phyloP scores from a whole-genome alignment of 306 rosid species.

The Hippophae tibetana region DNA sequence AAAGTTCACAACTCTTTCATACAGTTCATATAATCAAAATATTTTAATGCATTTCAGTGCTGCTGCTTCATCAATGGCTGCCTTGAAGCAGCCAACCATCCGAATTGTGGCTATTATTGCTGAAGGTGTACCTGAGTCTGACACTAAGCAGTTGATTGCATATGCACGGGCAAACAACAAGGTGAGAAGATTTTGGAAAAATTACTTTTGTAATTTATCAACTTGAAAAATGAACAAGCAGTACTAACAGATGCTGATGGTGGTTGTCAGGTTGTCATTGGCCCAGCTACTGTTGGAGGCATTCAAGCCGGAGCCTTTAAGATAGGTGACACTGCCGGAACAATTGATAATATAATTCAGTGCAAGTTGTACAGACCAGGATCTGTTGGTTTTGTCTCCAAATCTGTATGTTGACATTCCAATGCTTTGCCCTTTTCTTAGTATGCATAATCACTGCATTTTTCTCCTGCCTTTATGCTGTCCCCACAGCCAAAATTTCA shows the following conservation, averaged over 20 bases:
- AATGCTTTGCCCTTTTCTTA: slow-evolving; percentile 8
- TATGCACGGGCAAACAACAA: slow-evolving; percentile 89
- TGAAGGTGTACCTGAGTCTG: slow-evolving; percentile 97
- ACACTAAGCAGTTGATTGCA: slow-evolving; percentile 84
- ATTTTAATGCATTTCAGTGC: slow-evolving; percentile 50
- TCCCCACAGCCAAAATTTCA: too few species aligned
- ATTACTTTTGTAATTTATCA: slow-evolving; percentile 7
- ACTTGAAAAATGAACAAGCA: slow-evolving; percentile 10
- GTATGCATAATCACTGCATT: slow-evolving; percentile 3
- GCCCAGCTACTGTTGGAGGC: slow-evolving; percentile 99
- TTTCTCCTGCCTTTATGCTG: neutral
- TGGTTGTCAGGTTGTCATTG: slow-evolving; percentile 67
- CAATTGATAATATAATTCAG: slow-evolving; percentile 82
- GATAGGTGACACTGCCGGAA: slow-evolving; percentile 99
- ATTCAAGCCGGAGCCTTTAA: slow-evolving; percentile 99
- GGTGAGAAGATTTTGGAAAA: slow-evolving; percentile 35
- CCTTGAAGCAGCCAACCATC: slow-evolving; percentile 89
- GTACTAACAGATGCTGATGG: slow-evolving; percentile 20
- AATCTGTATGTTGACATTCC: slow-evolving; percentile 63
- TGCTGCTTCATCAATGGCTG: slow-evolving; percentile 87
- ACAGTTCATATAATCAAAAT: slow-evolving; percentile 10
- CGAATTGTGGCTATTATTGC: slow-evolving; percentile 95
- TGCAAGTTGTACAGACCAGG: slow-evolving; percentile 99
- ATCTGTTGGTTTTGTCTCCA: slow-evolving; percentile 99
- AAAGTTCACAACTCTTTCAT: neutral